Evolutionary conservation across 1,284 basidiomycete genomes (phyloP), one percentile per base, ranked within the genome.

Genomic region (Austroboletus novae-zelandiae): DNA sequence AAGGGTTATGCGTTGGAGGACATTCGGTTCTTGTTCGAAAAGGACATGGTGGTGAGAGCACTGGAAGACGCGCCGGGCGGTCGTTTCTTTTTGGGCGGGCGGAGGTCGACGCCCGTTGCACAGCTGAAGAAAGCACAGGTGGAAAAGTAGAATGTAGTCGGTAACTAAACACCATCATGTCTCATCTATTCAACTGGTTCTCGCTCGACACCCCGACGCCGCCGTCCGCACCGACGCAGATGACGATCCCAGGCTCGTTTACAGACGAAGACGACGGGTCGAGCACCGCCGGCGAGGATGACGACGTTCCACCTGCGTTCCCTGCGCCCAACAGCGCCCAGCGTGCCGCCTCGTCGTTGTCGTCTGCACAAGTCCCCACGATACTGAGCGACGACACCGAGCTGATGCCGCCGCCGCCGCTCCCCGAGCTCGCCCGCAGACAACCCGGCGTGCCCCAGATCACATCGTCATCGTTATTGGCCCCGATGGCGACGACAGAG

Each of bases 251-350:
- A 14, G 63, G 65, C 8, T 53, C 62, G 10, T 56, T 59, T 42
- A 41, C 34, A 9, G 25, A 27, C 14, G 77, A 77, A 5, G 78
- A 79, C 15, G 75, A 78, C 43, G 78, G 76, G 29, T 75, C 77
- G 5, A 78, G 75, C 49, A 80, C 77, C 0, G 82, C 83, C 57
- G 76, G 78, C 40, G 80, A 85, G 53, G 78, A 85, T 53, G 11
- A 23, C 20, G 87, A 94, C 60, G 65, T 68, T 3, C 86, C 92
- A 1, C 94, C 94, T 4, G 82, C 84, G 0, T 97, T 97, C 67
- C 95, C 94, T 6, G 80, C 84, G 23, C 73, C 83, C 5, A 78
- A 84, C 65, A 94, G 92, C 50, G 84, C 86, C 14, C 94, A 97
- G 63, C 85, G 94, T n/a, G 71, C 74, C 27, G 43, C 69, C 4